A percentile compares a stretch with the other conserved stretches of the same genome.
These are phyloP conservation scores for Microsporum audouinii DNA, from an alignment of 2,329 filamentous ascomycete species.

Conservation along the genomic window DNA sequence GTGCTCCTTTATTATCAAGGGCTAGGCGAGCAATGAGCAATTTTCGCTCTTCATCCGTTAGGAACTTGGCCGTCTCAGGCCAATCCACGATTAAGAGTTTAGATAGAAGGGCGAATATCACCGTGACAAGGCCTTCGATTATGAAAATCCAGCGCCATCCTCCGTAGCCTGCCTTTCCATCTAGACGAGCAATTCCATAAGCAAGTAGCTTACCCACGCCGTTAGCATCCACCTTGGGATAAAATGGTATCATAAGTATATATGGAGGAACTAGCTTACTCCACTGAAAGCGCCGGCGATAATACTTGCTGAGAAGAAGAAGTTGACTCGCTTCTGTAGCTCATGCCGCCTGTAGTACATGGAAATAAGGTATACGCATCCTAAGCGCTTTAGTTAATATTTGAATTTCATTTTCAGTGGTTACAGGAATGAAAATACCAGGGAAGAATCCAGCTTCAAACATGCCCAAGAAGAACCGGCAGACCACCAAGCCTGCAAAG, in stretches of 20 bases:
- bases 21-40: constrained; percentile 34
- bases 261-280: constrained; percentile 16
- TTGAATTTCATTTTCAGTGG: neutral
- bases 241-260: neutral
- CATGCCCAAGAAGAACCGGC: constrained; percentile 27
- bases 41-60: constrained; percentile 36
- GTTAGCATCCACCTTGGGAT: constrained; percentile 1
- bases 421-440: constrained; percentile 14
- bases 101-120: constrained; percentile 37
- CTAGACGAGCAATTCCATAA: constrained; percentile 32
- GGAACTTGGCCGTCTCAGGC: constrained; percentile 36
- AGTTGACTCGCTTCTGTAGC: constrained; percentile 29
- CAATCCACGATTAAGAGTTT: constrained; percentile 41
- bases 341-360: constrained; percentile 32
- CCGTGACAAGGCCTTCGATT: constrained; percentile 39
- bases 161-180: constrained; percentile 30
- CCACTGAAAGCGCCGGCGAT: constrained; percentile 32
- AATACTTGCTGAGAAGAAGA: constrained; percentile 28
- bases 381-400: constrained; percentile 11
- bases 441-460: constrained; percentile 32
- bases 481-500: constrained; percentile 30
- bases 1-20: constrained; percentile 34
- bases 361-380: constrained; percentile 22
- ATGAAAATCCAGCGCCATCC: constrained; percentile 42
- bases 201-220: constrained; percentile 26